Conservation (phyloP, 495 filamentous ascomycete genomes). For the Hypoxylon intermedium region DNA sequence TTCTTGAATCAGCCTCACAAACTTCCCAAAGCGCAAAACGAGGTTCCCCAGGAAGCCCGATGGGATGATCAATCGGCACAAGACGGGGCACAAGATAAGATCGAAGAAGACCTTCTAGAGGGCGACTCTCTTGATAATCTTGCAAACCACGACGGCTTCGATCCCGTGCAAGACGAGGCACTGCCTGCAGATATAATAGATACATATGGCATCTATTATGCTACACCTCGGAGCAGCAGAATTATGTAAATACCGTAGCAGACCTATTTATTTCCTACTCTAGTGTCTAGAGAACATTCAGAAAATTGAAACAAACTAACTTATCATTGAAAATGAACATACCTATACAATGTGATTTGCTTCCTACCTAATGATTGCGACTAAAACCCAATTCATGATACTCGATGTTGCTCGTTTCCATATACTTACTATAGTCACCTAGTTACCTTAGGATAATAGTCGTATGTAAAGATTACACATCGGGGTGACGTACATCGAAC, state of each 20-base stretch:
- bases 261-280: too few relatives aligned
- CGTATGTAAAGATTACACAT: too few relatives aligned
- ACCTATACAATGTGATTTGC: too few relatives aligned
- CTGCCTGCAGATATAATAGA: not conserved
- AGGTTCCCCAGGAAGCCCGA: not conserved
- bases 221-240: not conserved
- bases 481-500: conserved; percentile 3
- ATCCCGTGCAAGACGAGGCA: not conserved
- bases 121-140: not conserved
- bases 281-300: too few relatives aligned
- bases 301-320: too few relatives aligned
- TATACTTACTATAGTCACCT: too few relatives aligned
- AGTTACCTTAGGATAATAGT: too few relatives aligned
- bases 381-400: too few relatives aligned
- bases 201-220: not conserved
- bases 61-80: not conserved
- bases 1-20: conserved; percentile 1
- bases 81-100: not conserved
- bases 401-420: too few relatives aligned
- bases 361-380: too few relatives aligned
- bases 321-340: too few relatives aligned
- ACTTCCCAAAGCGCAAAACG: not conserved
- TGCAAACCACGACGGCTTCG: not conserved
- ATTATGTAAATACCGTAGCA: too few relatives aligned
- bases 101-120: not conserved